Conservation (phyloP, 2,329 filamentous ascomycete species). For the Penicillium brasilianum region DNA sequence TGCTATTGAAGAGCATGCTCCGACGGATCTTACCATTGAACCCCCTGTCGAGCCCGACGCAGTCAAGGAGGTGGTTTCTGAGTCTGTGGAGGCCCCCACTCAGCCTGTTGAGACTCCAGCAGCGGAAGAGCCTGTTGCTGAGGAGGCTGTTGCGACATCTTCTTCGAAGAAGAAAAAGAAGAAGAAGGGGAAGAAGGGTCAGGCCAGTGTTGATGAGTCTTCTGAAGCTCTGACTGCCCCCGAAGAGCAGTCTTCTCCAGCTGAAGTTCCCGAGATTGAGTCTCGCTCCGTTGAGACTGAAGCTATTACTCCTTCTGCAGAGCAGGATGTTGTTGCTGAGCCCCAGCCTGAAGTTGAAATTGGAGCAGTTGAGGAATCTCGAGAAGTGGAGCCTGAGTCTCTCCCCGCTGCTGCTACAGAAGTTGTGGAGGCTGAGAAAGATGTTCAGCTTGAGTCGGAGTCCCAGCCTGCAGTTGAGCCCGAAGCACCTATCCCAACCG, state of each 20-base stretch:
- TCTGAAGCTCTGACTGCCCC: constrained; percentile 19
- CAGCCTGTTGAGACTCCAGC: constrained; percentile 11
- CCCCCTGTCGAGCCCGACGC: constrained; percentile 9
- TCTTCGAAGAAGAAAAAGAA: constrained; percentile 40
- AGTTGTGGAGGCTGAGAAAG: background rate
- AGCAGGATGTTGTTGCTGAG: constrained; percentile 6
- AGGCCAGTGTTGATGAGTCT: constrained; percentile 17
- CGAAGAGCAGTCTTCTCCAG: constrained; percentile 19
- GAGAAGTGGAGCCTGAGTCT: constrained; percentile 13
- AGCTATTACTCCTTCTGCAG: background rate
- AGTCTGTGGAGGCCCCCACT: constrained; percentile 8
- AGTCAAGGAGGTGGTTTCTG: constrained; percentile 16
- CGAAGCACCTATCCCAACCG: constrained; percentile 7
- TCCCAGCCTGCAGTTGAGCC: constrained; percentile 4
- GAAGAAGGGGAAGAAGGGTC: constrained; percentile 43
- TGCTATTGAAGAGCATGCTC: constrained; percentile 19
- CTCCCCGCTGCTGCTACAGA: background rate
- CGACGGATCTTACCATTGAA: background rate
- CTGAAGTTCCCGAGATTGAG: constrained; percentile 5
- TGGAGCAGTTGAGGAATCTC: background rate
- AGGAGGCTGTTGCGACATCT: constrained; percentile 22
- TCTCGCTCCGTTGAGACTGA: constrained; percentile 11
- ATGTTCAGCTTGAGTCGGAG: constrained; percentile 12
- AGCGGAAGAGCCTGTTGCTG: constrained; percentile 19
- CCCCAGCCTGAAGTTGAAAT: constrained; percentile 7